Percentiles rank a stretch among this genome's conserved stretches.
Evolutionary conservation across 2,329 filamentous ascomycete genomes (phyloP).

Genomic region (Penicillium concentricum): DNA sequence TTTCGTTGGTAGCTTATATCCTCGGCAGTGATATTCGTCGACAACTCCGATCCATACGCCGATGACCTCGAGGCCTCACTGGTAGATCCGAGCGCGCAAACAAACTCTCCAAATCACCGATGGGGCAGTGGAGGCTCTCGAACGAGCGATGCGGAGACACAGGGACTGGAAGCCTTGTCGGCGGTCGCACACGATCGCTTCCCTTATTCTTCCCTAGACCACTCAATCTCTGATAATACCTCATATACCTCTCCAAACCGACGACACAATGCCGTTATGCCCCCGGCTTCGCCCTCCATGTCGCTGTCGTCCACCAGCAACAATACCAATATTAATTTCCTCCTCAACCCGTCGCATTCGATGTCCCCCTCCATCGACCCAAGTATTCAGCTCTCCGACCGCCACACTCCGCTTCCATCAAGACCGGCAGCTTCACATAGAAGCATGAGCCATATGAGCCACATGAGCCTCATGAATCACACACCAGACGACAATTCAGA

Average conservation of each 20-base stretch:
- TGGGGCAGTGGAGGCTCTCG: slow-evolving; percentile 33
- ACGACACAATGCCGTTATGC: slow-evolving; percentile 31
- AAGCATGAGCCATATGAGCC: slow-evolving; percentile 19
- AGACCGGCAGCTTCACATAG: slow-evolving; percentile 23
- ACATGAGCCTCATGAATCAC: slow-evolving; percentile 14
- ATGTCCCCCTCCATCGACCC: slow-evolving; percentile 49
- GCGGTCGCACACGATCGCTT: slow-evolving; percentile 47
- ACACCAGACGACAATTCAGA: slow-evolving; percentile 35
- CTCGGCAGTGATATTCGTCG: slow-evolving; percentile 57
- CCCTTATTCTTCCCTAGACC: slow-evolving; percentile 28
- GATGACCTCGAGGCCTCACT: slow-evolving; percentile 47
- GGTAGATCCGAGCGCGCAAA: slow-evolving; percentile 30
- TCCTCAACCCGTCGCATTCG: slow-evolving; percentile 51
- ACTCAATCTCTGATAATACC: slow-evolving; percentile 26
- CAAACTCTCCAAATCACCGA: slow-evolving; percentile 30
- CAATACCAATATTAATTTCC: slow-evolving; percentile 53
- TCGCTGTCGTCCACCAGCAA: slow-evolving; percentile 42
- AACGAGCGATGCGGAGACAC: slow-evolving; percentile 40
- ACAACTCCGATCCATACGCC: slow-evolving; percentile 62
- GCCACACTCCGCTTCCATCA: slow-evolving; percentile 31
- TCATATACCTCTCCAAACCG: slow-evolving; percentile 36
- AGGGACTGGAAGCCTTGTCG: slow-evolving; percentile 56
- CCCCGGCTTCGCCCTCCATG: slow-evolving; percentile 43
- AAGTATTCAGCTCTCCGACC: slow-evolving; percentile 33
- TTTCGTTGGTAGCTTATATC: slow-evolving; percentile 1